Conservation (phyloP, 1,284 basidiomycete genomes). For the Rhodotorula mucilaginosa region DNA sequence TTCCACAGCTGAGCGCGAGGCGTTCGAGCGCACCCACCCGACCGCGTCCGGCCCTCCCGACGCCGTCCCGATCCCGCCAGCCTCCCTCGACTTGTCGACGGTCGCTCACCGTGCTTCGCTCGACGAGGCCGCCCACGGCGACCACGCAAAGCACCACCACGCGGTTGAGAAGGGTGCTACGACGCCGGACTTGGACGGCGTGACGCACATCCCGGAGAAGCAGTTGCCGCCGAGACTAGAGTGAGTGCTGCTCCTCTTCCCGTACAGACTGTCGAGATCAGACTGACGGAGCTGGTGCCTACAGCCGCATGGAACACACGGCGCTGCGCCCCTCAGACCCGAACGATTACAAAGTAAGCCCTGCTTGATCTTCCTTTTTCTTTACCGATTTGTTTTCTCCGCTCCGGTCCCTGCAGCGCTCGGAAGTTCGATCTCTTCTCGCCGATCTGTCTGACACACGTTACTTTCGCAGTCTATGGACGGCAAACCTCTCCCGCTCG, state of each 20-base stretch:
- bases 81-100: slow-evolving; percentile 1
- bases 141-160: neutral
- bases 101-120: slow-evolving; percentile 13
- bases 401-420: too few species aligned
- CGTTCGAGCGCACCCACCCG: slow-evolving; percentile 9
- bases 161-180: neutral
- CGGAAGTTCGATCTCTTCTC: neutral
- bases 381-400: neutral
- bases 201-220: slow-evolving; percentile 27
- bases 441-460: too few species aligned
- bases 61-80: neutral
- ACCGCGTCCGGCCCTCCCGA: slow-evolving; percentile 2
- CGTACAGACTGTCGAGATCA: too few species aligned
- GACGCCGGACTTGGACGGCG: slow-evolving; percentile 20
- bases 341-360: slow-evolving; percentile 4
- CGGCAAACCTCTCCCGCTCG: slow-evolving; percentile 5
- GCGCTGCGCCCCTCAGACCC: slow-evolving; percentile 13
- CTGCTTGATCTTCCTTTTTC: neutral
- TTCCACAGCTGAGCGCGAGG: slow-evolving; percentile 17
- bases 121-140: slow-evolving; percentile 9
- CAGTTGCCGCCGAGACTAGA: slow-evolving; percentile 10
- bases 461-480: slow-evolving; percentile 9
- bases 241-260: neutral
- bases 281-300: too few species aligned
- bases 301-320: slow-evolving; percentile 13